A percentile compares a stretch with the other conserved stretches of the same genome.
Evolutionary conservation across 331 rosid species (phyloP).

Genomic region (Cydonia oblonga): DNA sequence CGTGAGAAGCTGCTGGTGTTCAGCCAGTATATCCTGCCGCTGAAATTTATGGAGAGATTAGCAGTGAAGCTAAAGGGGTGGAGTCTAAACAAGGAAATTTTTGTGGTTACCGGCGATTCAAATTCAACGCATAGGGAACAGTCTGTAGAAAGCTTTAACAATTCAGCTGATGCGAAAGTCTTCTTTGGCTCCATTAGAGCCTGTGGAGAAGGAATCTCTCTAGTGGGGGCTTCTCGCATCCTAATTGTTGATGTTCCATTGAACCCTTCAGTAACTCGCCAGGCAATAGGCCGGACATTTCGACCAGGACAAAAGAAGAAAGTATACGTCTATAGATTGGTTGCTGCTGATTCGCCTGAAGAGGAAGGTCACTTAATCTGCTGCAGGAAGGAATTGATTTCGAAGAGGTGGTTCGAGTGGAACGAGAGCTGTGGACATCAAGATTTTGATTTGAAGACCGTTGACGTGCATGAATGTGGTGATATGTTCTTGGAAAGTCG

Average conservation of each 20-base stretch:
- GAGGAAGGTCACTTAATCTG: conserved; percentile 75
- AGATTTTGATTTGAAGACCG: conserved; percentile 42
- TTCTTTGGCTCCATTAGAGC: conserved; percentile 93
- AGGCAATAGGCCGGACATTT: conserved; percentile 92
- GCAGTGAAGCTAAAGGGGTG: conserved; percentile 52
- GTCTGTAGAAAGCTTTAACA: conserved; percentile 65
- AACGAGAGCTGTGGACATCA: conserved; percentile 57
- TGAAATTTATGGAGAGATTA: conserved; percentile 67
- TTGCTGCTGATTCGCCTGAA: conserved; percentile 72
- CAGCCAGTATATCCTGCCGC: conserved; percentile 77
- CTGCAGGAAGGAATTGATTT: conserved; percentile 61
- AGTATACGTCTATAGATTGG: conserved; percentile 58
- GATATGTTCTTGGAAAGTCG: conserved; percentile 61
- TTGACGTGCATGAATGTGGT: conserved; percentile 38
- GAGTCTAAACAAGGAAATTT: conserved; percentile 59
- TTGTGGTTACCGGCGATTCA: conserved; percentile 68
- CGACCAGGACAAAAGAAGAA: conserved; percentile 74
- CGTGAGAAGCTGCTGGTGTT: conserved; percentile 87
- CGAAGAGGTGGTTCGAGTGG: conserved; percentile 99
- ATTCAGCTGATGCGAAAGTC: conserved; percentile 53
- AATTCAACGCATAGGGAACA: conserved; percentile 45
- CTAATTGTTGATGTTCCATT: conserved; percentile 70
- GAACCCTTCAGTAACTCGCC: conserved; percentile 87
- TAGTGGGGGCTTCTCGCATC: conserved; percentile 85
- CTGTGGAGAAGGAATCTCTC: conserved; percentile 93